These are phyloP conservation scores for Ceratocystis ficicola DNA, from an alignment of 2,329 filamentous ascomycete genomes.

Conservation along the genomic window DNA sequence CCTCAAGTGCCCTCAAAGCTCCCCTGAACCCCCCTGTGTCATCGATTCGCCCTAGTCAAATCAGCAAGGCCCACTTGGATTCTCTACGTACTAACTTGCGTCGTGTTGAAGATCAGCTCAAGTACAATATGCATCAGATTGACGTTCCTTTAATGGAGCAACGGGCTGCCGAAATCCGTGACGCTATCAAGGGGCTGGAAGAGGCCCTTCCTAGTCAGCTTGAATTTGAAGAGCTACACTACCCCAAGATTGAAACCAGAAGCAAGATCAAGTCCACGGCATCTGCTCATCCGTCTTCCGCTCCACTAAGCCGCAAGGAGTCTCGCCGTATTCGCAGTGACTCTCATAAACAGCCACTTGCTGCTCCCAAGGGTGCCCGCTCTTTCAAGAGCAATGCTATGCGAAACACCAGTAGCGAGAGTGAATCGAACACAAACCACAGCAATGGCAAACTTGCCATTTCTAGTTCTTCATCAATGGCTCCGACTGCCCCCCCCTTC, in stretches of 20 bases:
- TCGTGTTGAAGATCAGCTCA: conserved; percentile 43
- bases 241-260: conserved; percentile 30
- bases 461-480: conserved; percentile 13
- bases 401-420: conserved; percentile 16
- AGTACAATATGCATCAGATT: conserved; percentile 51
- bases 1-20: conserved; percentile 21
- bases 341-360: conserved; percentile 13
- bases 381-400: conserved; percentile 11
- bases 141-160: conserved; percentile 42
- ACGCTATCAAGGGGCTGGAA: conserved; percentile 41
- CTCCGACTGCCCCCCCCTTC: conserved; percentile 17
- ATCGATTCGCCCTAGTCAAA: conserved; percentile 50
- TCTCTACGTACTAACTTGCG: conserved; percentile 38
- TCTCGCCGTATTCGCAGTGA: conserved; percentile 19
- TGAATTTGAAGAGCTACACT: conserved; percentile 35
- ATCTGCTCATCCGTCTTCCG: conserved; percentile 4
- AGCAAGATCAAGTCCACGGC: conserved; percentile 23
- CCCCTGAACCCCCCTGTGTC: conserved; percentile 37
- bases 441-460: neutral
- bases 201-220: conserved; percentile 35
- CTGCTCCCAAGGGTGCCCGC: neutral
- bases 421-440: conserved; percentile 7
- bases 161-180: conserved; percentile 33
- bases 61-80: conserved; percentile 47
- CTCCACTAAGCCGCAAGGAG: conserved; percentile 18